Base-by-base conservation (phyloP, 2,329 filamentous ascomycete species). In the Shiraia bambusicola region DNA sequence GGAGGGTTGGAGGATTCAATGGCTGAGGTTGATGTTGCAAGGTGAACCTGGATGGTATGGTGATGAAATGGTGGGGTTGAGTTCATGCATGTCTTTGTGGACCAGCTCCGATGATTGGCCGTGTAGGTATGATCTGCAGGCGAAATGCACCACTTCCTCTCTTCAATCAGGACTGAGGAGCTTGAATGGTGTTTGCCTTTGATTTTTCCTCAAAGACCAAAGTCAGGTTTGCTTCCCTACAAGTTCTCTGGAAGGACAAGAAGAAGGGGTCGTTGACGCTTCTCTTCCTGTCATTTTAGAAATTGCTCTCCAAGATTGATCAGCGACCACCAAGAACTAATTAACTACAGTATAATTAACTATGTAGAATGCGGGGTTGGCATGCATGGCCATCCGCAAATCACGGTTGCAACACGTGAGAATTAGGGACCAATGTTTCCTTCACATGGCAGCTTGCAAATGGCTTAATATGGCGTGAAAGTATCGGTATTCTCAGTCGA, bases 31-130 rank as follows among this genome's bases (percentile, higher is more conserved):
- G 50, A 34, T 19, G 35, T 12, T 31, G 17, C 16, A 29, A 14
- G 22, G 31, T 29, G 38, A 29, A 29, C 29, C 25, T n/a, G 40
- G 45, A 42, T 50, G 51, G 47, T 39, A 48, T 42, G 52, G 59
- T 62, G 61, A 60, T 62, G 63, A 50, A 56, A 59, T 63, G 61
- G 64, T 64, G 64, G 64, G 64, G 64, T 64, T 51, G 40, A 61
- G 58, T 49, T 59, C 35, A 42, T 47, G 53, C 19, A 22, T 22
- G 19, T 4, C 54, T 57, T 56, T 57, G 52, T 60, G 52, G 49
- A 52, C 47, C 50, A 37, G 38, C 34, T 39, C 34, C 29, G 16
- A 38, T 42, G 44, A 65, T 63, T 65, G 59, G 61, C 38, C 45
- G 42, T 34, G 28, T 16, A 25, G 25, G 27, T 29, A 16, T 37